These are phyloP conservation scores for Curvularia eragrostidis DNA, from an alignment of 2,329 filamentous ascomycete species.

Conservation along the genomic window DNA sequence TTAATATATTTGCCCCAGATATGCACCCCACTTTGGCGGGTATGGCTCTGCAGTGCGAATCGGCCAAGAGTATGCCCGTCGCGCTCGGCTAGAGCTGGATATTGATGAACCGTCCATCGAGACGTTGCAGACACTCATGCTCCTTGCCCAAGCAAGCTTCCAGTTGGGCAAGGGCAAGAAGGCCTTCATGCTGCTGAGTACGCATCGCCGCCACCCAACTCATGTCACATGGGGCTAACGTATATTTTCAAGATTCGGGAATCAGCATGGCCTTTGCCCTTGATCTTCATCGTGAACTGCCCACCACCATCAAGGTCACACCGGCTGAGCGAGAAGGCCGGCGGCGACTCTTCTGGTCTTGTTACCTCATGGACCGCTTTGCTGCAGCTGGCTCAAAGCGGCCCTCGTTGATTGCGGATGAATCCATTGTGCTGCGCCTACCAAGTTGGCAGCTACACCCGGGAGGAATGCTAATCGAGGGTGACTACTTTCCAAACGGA, in stretches of 20 bases:
- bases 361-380: constrained; percentile 86
- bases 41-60: constrained; percentile 71
- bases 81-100: constrained; percentile 73
- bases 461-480: constrained; percentile 69
- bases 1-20: constrained; percentile 58
- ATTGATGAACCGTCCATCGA: constrained; percentile 83
- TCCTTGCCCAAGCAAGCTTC: constrained; percentile 77
- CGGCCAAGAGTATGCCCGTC: constrained; percentile 75
- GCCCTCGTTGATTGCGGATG: constrained; percentile 79
- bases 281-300: constrained; percentile 79
- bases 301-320: constrained; percentile 66
- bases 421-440: constrained; percentile 75
- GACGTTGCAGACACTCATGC: constrained; percentile 74
- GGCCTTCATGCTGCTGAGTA: constrained; percentile 85
- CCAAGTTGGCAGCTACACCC: constrained; percentile 75
- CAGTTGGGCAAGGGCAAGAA: constrained; percentile 82
- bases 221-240: constrained; percentile 25
- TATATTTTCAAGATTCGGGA: constrained; percentile 64
- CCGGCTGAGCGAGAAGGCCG: constrained; percentile 76
- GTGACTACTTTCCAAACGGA: constrained; percentile 79
- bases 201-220: constrained; percentile 8
- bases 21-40: constrained; percentile 70
- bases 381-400: constrained; percentile 80
- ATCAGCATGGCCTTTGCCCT: constrained; percentile 84
- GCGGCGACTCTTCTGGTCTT: constrained; percentile 85